These are phyloP conservation scores for Crinitomyces ghanaensis DNA, from an alignment of 805 yeast genomes.

Conservation along the genomic window DNA sequence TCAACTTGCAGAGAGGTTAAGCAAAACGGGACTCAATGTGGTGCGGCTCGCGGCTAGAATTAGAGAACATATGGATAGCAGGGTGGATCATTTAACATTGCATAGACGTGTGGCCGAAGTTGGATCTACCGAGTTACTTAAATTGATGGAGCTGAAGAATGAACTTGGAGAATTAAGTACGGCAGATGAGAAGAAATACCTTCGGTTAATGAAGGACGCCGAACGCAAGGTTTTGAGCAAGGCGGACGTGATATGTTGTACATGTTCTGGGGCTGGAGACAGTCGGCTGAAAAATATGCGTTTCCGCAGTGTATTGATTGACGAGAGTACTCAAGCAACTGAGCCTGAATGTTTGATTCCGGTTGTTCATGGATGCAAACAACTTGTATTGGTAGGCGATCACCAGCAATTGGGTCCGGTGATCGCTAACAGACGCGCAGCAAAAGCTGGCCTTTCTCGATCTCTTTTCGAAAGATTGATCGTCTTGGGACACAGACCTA, in stretches of 20 bases:
- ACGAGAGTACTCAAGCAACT: conserved; percentile 88
- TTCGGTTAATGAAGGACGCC: conserved; percentile 31
- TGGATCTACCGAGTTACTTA: conserved; percentile 35
- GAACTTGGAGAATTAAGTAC: conserved; percentile 59
- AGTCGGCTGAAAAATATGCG: conserved; percentile 39
- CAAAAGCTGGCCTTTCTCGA: conserved; percentile 75
- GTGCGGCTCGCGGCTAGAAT: conserved; percentile 66
- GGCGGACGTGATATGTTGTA: conserved; percentile 76
- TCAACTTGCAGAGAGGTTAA: conserved; percentile 67
- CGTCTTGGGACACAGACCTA: conserved; percentile 70
- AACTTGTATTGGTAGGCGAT: conserved; percentile 85
- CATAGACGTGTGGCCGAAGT: conserved; percentile 38
- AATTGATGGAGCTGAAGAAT: conserved; percentile 44
- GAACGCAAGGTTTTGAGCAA: conserved; percentile 41
- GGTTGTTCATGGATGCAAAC: conserved; percentile 78
- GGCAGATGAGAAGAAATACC: conserved; percentile 38
- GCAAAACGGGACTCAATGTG: conserved; percentile 61
- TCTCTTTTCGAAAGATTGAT: conserved; percentile 82
- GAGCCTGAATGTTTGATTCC: conserved; percentile 91
- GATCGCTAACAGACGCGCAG: conserved; percentile 66
- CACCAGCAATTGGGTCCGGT: conserved; percentile 95
- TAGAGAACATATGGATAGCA: conserved; percentile 68
- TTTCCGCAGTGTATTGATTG: conserved; percentile 75
- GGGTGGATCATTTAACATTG: conserved; percentile 46
- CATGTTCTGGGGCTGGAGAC: conserved; percentile 91